Evolutionary conservation across 2,329 filamentous ascomycete genomes (phyloP), one percentile per base, ranked within the genome.

Genomic region (Graphiopsis chlorocephala): DNA sequence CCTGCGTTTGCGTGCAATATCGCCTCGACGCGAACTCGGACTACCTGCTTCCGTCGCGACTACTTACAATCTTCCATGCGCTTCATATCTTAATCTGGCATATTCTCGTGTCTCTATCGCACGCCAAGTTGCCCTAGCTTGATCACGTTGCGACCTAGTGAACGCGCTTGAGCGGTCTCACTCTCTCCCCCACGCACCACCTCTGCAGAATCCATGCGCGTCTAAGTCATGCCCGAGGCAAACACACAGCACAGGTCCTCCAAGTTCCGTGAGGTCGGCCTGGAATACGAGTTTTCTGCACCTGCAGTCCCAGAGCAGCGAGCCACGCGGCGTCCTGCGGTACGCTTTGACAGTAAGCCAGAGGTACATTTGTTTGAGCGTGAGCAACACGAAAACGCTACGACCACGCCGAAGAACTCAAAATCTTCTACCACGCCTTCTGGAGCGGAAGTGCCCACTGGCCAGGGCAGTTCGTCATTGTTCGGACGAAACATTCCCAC

Each of bases 141-240:
- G 60, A 29, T 62, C 60, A 62, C 60, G 60, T 55, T 62, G 60
- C 60, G 48, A 35, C 45, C 48, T 62, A 62, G 33, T 38, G 23
- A 31, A 10, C 47, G 60, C 60, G 48, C 60, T 45, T 62, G 33
- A 45, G 60, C 47, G 25, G 33, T 52, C 60, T 62, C 42, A 20
- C 33, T n/a, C 20, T 45, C 20, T 20, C 47, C 47, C 48, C 45
- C 59, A 38, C 28, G 42, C 42, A 55, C 60, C 33, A 55, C 17
- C 12, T 53, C 60, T 62, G 48, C 60, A 55, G 29, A 62, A 26
- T 42, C 25, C 48, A 53, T 62, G 60, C 60, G 17, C 35, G 20
- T 53, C 23, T 62, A 62, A 62, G 60, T 35, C 60, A 62, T 62
- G 60, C 48, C 60, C 60, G 48, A 62, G 60, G 23, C 31, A 53